Conservation (phyloP, 805 yeast genomes). For the Ogataea nitratoaversa region DNA sequence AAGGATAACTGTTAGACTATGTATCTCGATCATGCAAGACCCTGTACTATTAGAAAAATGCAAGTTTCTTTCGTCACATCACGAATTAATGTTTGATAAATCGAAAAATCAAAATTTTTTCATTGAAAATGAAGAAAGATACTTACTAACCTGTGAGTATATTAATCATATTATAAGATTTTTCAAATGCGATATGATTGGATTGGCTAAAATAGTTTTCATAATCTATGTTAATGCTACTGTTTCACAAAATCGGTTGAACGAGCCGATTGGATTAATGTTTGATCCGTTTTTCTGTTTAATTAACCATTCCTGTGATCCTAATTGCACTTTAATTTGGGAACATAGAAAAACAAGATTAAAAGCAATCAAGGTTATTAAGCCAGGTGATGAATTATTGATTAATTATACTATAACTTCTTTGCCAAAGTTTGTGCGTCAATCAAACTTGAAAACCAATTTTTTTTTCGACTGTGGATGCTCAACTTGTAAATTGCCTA, state of each 20-base stretch:
- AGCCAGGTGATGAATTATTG: constrained; percentile 25
- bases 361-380: constrained; percentile 19
- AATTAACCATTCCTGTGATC: constrained; percentile 39
- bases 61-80: constrained; percentile 20
- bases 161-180: not conserved
- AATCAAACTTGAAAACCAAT: constrained; percentile 24
- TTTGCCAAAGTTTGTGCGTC: constrained; percentile 29
- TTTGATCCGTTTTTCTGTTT: constrained; percentile 36
- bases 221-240: constrained; percentile 30
- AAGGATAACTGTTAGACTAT: constrained; percentile 9
- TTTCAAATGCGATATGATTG: constrained; percentile 7
- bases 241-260: constrained; percentile 22
- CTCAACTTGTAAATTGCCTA: constrained; percentile 17
- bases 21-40: constrained; percentile 6
- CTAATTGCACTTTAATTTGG: constrained; percentile 29
- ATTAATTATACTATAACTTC: constrained; percentile 29
- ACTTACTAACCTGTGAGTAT: not conserved
- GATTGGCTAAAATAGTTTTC: constrained; percentile 15
- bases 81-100: constrained; percentile 7
- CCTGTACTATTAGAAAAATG: constrained; percentile 8
- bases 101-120: not conserved
- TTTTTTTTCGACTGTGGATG: constrained; percentile 36
- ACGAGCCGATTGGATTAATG: constrained; percentile 30
- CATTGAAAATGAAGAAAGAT: not conserved
- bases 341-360: constrained; percentile 16